Percentiles rank a stretch among this genome's conserved stretches.
Conservation (phyloP, 129 eudicot genomes). For the Arctium lappa region DNA sequence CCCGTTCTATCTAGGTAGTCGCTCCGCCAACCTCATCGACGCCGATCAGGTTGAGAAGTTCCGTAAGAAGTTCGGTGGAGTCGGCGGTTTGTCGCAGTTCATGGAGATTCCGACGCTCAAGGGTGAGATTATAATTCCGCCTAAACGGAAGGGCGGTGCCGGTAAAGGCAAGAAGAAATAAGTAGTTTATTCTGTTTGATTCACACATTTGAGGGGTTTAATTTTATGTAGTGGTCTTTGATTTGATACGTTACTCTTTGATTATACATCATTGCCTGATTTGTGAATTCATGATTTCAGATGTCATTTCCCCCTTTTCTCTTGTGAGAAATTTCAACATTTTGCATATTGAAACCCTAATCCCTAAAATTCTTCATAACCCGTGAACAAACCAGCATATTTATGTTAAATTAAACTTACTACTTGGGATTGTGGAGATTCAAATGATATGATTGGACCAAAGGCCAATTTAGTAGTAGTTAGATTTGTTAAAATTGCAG, state of each 20-base stretch:
- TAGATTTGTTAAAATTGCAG: neutral
- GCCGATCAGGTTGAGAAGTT: constrained; percentile 78
- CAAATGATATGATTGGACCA: neutral
- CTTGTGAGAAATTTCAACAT: neutral
- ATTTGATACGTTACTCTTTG: constrained; percentile 1
- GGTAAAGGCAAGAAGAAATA: constrained; percentile 61
- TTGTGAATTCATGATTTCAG: constrained; percentile 12
- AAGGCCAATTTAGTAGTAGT: neutral
- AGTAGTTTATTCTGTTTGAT: neutral
- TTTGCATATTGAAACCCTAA: neutral
- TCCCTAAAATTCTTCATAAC: neutral
- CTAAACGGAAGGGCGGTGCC: constrained; percentile 39
- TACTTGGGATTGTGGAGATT: neutral
- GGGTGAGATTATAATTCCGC: constrained; percentile 78
- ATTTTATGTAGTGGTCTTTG: neutral
- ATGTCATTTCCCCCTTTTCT: neutral
- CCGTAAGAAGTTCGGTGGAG: constrained; percentile 62
- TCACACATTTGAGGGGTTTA: neutral
- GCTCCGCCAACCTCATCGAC: constrained; percentile 48
- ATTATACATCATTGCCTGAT: neutral
- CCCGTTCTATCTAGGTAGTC: constrained; percentile 65
- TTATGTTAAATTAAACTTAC: neutral
- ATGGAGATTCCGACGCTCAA: constrained; percentile 75
- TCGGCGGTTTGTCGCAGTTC: constrained; percentile 29
- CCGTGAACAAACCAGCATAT: neutral